Conservation (phyloP, 2,329 filamentous ascomycete genomes). For the Fusarium torulosum region DNA sequence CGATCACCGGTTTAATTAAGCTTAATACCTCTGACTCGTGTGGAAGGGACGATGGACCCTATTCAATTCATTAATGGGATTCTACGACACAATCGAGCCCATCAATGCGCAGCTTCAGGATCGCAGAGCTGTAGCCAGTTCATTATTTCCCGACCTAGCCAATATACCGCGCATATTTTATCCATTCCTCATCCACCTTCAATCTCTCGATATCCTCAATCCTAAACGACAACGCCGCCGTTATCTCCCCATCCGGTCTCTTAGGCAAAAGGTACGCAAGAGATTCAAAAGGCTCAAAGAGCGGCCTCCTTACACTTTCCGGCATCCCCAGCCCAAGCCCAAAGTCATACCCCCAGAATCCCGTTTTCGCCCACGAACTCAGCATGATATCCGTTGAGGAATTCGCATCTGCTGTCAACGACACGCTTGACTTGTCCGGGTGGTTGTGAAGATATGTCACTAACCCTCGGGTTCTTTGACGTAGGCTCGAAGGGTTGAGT, state of each 20-base stretch:
- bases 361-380: constrained; percentile 66
- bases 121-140: neutral
- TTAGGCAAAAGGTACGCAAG: constrained; percentile 65
- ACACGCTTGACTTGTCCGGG: constrained; percentile 53
- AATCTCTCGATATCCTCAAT: constrained; percentile 62
- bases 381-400: constrained; percentile 61
- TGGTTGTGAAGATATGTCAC: constrained; percentile 55
- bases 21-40: neutral
- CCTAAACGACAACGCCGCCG: constrained; percentile 59
- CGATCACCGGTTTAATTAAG: constrained; percentile 4
- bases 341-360: constrained; percentile 62
- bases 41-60: neutral
- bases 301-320: constrained; percentile 61
- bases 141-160: constrained; percentile 15
- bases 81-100: no score
- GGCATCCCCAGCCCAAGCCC: constrained; percentile 60
- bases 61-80: neutral
- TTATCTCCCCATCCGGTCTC: constrained; percentile 57
- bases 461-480: constrained; percentile 55
- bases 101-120: no score
- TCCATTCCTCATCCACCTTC: constrained; percentile 58
- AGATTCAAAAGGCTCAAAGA: constrained; percentile 60
- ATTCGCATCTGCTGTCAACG: constrained; percentile 54
- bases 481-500: constrained; percentile 54
- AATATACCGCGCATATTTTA: constrained; percentile 28